Evolutionary conservation across 2,329 filamentous ascomycete genomes (phyloP), one percentile per base, ranked within the genome.

Genomic region (Geoglossum cookeanum): DNA sequence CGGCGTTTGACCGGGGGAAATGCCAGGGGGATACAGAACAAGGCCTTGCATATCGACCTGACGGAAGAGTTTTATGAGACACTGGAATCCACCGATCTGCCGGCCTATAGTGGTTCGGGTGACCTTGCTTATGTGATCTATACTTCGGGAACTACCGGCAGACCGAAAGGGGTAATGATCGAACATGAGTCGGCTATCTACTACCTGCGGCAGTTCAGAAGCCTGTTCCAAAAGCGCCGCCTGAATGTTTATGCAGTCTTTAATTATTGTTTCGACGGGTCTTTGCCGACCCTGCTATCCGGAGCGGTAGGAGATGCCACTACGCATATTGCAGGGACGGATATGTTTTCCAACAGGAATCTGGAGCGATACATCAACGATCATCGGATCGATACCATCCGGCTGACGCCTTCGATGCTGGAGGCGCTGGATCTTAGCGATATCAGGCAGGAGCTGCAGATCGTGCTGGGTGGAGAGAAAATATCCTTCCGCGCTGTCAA

Each of bases 131-230:
- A 30, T 59, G 77, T 82, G 62, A 80, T 83, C 63, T 83, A 82
- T 64, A 83, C 80, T 9, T 83, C 79, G 0, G 80, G 80, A 13
- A 83, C 78, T 59, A 83, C 80, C 0, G 80, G 80, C 5, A 75
- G 74, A 59, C 80, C 80, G 1, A 83, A 83, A 68, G 80, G 80
- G 27, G 33, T 55, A 11, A 27, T 55, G 6, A 27, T 32, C 11
- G 52, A 55, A 27, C 52, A 55, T 37, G 22, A 9, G 17, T 45
- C 52, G 32, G 52, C 33, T 8, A 27, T 27, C 7, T 22, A 55
- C 17, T 11, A 27, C 32, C 13, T 3, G 9, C n/a, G n/a, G n/a
- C n/a, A n/a, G n/a, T n/a, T n/a, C n/a, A n/a, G n/a, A n/a, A 17
- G 8, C 0, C 29, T 61, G 5, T 4, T 11, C 13, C 54, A 61